Percentiles rank a stretch among this genome's conserved stretches.
These are phyloP conservation scores for Hypoxylon sp. DNA, from an alignment of 2,329 filamentous ascomycete genomes.

Conservation along the genomic window DNA sequence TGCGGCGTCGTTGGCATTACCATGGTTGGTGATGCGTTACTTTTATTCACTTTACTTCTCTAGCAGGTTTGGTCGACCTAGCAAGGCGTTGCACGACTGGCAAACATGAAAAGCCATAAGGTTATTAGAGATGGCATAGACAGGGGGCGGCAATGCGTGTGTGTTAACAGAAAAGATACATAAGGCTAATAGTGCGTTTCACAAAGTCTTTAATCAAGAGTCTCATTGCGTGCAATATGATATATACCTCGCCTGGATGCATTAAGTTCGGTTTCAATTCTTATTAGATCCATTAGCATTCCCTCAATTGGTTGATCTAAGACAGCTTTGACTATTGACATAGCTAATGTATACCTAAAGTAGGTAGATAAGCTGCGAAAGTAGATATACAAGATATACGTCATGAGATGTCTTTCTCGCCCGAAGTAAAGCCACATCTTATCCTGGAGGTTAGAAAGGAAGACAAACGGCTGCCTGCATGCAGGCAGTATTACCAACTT, in stretches of 20 bases:
- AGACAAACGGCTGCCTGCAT: background rate
- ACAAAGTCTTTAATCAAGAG: background rate
- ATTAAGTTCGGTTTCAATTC: background rate
- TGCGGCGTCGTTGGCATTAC: conserved; percentile 9
- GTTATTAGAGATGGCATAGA: conserved; percentile 22
- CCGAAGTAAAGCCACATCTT: too few relatives aligned
- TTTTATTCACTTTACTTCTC: conserved; percentile 20
- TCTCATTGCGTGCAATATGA: conserved; percentile 6
- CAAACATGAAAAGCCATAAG: conserved; percentile 12
- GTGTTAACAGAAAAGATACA: conserved; percentile 2
- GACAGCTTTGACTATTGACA: too few relatives aligned
- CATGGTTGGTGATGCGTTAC: background rate
- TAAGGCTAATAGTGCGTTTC: conserved; percentile 1
- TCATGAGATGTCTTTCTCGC: too few relatives aligned
- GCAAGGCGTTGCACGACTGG: conserved; percentile 23
- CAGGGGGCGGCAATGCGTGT: conserved; percentile 1
- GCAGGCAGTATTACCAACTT: too few relatives aligned
- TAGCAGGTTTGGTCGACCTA: conserved; percentile 5
- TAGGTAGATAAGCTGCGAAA: too few relatives aligned
- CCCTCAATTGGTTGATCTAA: too few relatives aligned
- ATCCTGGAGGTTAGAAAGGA: background rate
- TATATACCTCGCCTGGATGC: background rate
- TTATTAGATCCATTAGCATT: background rate
- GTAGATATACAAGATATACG: too few relatives aligned
- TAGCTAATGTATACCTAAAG: too few relatives aligned